A percentile compares a stretch with the other conserved stretches of the same genome.
Evolutionary conservation across 2,329 filamentous ascomycete species (phyloP).

Genomic region (Cyanodermella asteris): DNA sequence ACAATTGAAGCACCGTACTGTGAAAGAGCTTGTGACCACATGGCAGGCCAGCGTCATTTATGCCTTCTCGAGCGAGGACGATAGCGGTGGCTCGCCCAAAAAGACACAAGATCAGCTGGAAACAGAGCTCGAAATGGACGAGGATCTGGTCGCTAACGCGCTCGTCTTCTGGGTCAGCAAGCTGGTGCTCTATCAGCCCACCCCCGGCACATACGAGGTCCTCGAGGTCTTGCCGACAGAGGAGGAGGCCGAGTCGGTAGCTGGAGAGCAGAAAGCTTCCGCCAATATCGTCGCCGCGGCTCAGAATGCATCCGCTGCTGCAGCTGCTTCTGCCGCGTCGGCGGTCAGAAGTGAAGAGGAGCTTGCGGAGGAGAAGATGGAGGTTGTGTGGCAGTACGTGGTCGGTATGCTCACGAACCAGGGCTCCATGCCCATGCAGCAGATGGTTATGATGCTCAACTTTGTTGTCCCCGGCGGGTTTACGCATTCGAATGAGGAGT

Average conservation of each 20-base stretch:
- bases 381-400: constrained; percentile 80
- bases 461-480: constrained; percentile 79
- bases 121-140: constrained; percentile 32
- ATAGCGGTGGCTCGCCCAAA: constrained; percentile 14
- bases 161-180: constrained; percentile 42
- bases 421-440: constrained; percentile 55
- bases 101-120: constrained; percentile 22
- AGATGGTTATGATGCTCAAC: constrained; percentile 88
- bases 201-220: constrained; percentile 29
- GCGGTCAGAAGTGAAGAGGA: constrained; percentile 26
- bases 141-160: constrained; percentile 33
- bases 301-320: constrained; percentile 19
- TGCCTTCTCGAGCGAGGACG: constrained; percentile 37
- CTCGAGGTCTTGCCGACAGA: constrained; percentile 28
- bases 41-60: constrained; percentile 79
- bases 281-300: constrained; percentile 13
- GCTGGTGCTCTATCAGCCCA: constrained; percentile 25
- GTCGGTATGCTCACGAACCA: constrained; percentile 89
- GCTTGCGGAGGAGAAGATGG: constrained; percentile 43
- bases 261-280: constrained; percentile 9
- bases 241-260: constrained; percentile 10
- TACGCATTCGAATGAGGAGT: constrained; percentile 70
- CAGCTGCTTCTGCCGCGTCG: constrained; percentile 20
- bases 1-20: constrained; percentile 57
- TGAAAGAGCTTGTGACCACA: constrained; percentile 50